These are phyloP conservation scores for Schizonepeta tenuifolia DNA, from an alignment of 257 asterid species.

Conservation along the genomic window DNA sequence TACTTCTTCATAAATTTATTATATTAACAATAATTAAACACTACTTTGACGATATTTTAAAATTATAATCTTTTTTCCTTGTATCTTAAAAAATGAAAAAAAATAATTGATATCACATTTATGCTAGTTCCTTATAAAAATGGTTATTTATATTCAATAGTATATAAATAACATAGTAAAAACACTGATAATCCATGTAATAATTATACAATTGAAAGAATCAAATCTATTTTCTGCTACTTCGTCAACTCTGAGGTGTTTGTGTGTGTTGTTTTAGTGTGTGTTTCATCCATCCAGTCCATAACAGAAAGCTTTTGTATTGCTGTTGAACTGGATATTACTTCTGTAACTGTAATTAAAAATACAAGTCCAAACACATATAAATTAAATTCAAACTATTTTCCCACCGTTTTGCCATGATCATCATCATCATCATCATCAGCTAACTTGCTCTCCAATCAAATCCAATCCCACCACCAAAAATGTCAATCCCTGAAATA, in stretches of 20 bases:
- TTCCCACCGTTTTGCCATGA: slow-evolving; percentile 17
- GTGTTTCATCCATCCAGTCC: slow-evolving; percentile 33
- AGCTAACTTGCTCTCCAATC: slow-evolving; percentile 89
- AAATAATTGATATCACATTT: too few relatives aligned
- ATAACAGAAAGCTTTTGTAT: slow-evolving; percentile 22
- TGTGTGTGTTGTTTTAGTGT: background rate
- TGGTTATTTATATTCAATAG: slow-evolving; percentile 33
- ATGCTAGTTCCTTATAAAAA: too few relatives aligned
- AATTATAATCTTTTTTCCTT: too few relatives aligned
- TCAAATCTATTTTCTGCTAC: slow-evolving; percentile 40
- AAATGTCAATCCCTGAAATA: slow-evolving; percentile 86
- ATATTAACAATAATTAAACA: too few relatives aligned
- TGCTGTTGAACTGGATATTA: slow-evolving; percentile 34
- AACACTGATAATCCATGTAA: slow-evolving; percentile 33
- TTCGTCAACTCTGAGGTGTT: slow-evolving; percentile 22
- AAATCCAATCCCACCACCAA: slow-evolving; percentile 83
- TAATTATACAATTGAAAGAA: slow-evolving; percentile 57
- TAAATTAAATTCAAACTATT: background rate
- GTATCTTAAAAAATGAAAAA: too few relatives aligned
- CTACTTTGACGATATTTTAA: too few relatives aligned
- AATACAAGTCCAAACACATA: slow-evolving; percentile 33
- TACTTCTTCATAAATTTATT: too few relatives aligned
- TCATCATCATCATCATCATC: slow-evolving; percentile 20
- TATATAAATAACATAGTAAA: slow-evolving; percentile 33
- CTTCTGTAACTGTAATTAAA: slow-evolving; percentile 34